Evolutionary conservation across 2,329 filamentous ascomycete species (phyloP).

Genomic region (Lecanicillium sp.): DNA sequence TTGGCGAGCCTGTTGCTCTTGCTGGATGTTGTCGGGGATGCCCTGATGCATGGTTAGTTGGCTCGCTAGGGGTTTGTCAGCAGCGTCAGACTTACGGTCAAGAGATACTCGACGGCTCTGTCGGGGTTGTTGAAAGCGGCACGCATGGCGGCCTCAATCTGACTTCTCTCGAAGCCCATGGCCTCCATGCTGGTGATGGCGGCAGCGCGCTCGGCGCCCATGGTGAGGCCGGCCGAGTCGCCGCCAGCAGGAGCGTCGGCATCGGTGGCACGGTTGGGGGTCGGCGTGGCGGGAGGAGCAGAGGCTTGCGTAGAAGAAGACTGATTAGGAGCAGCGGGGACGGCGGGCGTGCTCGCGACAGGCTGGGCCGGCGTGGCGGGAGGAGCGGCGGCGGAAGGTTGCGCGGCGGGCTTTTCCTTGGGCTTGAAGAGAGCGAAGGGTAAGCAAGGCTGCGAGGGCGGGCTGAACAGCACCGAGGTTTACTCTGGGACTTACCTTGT

Average conservation of each 20-base stretch:
- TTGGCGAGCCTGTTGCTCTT: conserved; percentile 55
- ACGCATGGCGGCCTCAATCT: conserved; percentile 91
- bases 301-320: conserved; percentile 39
- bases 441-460: conserved; percentile 11
- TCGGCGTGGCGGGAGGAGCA: conserved; percentile 44
- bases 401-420: conserved; percentile 61
- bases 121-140: conserved; percentile 97
- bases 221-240: conserved; percentile 60
- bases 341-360: conserved; percentile 57
- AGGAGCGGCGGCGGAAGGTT: conserved; percentile 55
- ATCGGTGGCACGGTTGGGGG: conserved; percentile 42
- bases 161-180: conserved; percentile 87
- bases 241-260: conserved; percentile 44
- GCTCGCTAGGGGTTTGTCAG: neutral
- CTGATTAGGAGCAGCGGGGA: conserved; percentile 36
- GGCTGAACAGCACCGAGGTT: neutral
- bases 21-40: conserved; percentile 78
- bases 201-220: conserved; percentile 74
- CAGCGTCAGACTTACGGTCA: conserved; percentile 58
- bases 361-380: conserved; percentile 49
- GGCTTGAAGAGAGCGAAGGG: conserved; percentile 28
- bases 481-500: conserved; percentile 62
- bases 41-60: conserved; percentile 48
- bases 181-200: conserved; percentile 91
- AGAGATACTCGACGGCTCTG: conserved; percentile 90